phyloP scores from a whole-genome alignment of 441 rosid species.

The Gossypium davidsonii region DNA sequence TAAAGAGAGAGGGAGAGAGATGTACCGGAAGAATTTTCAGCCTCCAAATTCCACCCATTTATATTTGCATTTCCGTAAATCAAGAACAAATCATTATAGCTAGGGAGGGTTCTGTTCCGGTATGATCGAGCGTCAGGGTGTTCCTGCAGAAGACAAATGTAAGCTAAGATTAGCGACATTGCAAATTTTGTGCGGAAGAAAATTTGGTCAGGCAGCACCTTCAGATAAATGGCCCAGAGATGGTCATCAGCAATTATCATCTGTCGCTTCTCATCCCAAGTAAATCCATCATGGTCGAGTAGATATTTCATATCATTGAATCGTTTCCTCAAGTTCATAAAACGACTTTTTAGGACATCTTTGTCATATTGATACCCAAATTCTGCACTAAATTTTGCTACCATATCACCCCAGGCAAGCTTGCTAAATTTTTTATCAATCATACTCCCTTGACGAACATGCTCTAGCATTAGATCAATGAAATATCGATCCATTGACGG shows the following conservation, averaged over 20 bases:
- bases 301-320: constrained; percentile 35
- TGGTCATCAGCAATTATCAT: constrained; percentile 31
- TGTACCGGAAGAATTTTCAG: constrained; percentile 18
- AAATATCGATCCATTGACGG: constrained; percentile 46
- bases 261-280: constrained; percentile 38
- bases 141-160: constrained; percentile 32
- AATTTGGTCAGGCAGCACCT: constrained; percentile 28
- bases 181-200: constrained; percentile 1
- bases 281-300: constrained; percentile 30
- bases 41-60: constrained; percentile 18
- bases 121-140: constrained; percentile 34
- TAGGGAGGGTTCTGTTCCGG: constrained; percentile 34
- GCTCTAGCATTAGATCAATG: constrained; percentile 43
- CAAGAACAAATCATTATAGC: constrained; percentile 45
- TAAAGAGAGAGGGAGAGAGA: not conserved
- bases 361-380: constrained; percentile 36
- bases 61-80: constrained; percentile 34
- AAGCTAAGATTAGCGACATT: constrained; percentile 9
- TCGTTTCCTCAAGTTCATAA: constrained; percentile 32
- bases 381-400: constrained; percentile 34
- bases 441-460: constrained; percentile 35
- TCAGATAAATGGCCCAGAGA: constrained; percentile 33
- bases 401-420: constrained; percentile 43
- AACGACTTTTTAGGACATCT: constrained; percentile 34
- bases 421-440: constrained; percentile 26